A percentile compares a stretch with the other conserved stretches of the same genome.
Conservation (phyloP, 2,329 filamentous ascomycete species). For the Apiospora aurea region DNA sequence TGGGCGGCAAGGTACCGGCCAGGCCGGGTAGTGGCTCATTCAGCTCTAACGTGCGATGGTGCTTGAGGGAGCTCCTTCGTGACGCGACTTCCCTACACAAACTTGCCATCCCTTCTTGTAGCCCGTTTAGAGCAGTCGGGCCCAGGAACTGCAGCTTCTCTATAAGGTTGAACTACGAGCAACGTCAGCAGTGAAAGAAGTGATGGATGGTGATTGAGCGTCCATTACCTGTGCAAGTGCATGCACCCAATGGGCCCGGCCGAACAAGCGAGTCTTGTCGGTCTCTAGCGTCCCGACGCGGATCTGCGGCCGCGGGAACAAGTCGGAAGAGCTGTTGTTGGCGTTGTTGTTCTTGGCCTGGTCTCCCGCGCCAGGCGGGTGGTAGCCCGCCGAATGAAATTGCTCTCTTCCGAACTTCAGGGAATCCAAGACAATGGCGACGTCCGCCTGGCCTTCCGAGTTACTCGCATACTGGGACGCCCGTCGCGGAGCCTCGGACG, state of each 20-base stretch:
- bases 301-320: background rate
- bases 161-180: background rate
- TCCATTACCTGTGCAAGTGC: background rate
- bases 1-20: slow-evolving; percentile 10
- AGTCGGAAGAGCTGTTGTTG: background rate
- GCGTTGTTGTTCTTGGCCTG: background rate
- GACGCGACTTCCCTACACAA: slow-evolving; percentile 10
- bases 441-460: background rate
- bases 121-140: background rate
- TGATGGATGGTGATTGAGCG: too few species aligned
- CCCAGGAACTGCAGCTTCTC: slow-evolving; percentile 14
- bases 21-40: slow-evolving; percentile 20
- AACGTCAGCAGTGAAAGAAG: background rate
- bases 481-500: background rate
- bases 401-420: background rate
- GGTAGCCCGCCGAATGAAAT: background rate
- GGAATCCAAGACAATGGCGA: background rate
- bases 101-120: slow-evolving; percentile 5
- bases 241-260: slow-evolving; percentile 1
- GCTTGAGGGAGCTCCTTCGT: slow-evolving; percentile 2
- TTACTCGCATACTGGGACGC: background rate
- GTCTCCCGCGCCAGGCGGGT: background rate
- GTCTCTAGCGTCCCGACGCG: background rate
- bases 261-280: slow-evolving; percentile 2
- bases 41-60: background rate